Percentiles rank a stretch among this genome's conserved stretches.
These are phyloP conservation scores for Daedaleopsis sinensis DNA, from an alignment of 768 basidiomycete species.

Conservation along the genomic window DNA sequence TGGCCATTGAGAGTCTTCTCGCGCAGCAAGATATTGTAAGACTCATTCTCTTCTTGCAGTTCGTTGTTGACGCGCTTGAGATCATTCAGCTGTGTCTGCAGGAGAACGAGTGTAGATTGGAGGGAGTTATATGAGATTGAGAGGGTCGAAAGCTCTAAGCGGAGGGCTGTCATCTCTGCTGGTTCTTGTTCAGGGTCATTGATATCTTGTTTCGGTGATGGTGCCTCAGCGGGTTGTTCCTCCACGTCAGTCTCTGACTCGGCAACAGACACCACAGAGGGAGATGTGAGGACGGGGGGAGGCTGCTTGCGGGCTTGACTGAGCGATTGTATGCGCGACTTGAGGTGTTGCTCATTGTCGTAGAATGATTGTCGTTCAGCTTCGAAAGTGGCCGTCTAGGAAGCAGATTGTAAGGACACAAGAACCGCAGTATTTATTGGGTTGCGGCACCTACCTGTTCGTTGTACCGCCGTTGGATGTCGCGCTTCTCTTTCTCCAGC, in stretches of 20 bases:
- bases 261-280: conserved; percentile 29
- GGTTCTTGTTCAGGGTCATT: conserved; percentile 74
- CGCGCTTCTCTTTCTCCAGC: conserved; percentile 87
- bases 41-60: conserved; percentile 95
- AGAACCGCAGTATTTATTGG: conserved; percentile 9
- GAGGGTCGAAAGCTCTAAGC: conserved; percentile 82
- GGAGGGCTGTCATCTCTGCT: conserved; percentile 85
- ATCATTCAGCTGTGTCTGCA: conserved; percentile 85
- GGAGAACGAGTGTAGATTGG: conserved; percentile 80
- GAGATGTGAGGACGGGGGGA: conserved; percentile 32
- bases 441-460: conserved; percentile 65
- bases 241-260: conserved; percentile 41
- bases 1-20: conserved; percentile 92
- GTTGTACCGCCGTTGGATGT: conserved; percentile 79
- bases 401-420: conserved; percentile 18
- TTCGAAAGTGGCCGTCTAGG: conserved; percentile 84
- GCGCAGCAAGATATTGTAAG: conserved; percentile 90
- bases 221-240: conserved; percentile 44
- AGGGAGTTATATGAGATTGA: conserved; percentile 84
- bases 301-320: conserved; percentile 63
- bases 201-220: conserved; percentile 45
- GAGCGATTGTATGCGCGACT: conserved; percentile 85
- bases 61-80: conserved; percentile 86
- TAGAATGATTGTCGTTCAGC: conserved; percentile 91
- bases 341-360: conserved; percentile 92